phyloP scores from a whole-genome alignment of 2,329 filamentous ascomycete species.

The Myotisia sp. region DNA sequence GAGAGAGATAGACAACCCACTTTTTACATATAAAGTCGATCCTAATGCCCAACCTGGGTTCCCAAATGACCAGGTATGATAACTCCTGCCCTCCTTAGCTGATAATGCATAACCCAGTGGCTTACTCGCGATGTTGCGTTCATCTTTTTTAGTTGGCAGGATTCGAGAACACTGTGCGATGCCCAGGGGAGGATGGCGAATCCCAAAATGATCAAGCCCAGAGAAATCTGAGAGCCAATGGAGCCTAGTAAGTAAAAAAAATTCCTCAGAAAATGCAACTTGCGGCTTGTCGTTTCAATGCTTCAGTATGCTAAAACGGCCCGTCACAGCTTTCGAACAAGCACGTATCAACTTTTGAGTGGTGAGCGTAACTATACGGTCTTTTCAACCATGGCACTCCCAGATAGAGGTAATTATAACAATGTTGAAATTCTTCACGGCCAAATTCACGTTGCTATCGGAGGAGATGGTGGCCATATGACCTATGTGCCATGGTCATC shows the following conservation, averaged over 20 bases:
- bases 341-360: constrained; percentile 19
- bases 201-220: constrained; percentile 12
- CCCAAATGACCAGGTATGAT: constrained; percentile 12
- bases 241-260: constrained; percentile 15
- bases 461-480: constrained; percentile 50
- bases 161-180: constrained; percentile 10
- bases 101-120: background rate
- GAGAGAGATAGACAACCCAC: constrained; percentile 30
- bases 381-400: constrained; percentile 14
- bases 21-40: constrained; percentile 31
- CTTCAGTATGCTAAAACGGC: constrained; percentile 1
- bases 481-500: constrained; percentile 56
- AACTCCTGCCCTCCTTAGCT: background rate
- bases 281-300: background rate
- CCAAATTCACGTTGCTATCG: constrained; percentile 40
- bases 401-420: constrained; percentile 13
- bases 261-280: no score
- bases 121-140: background rate
- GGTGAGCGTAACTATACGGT: constrained; percentile 17
- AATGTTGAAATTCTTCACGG: constrained; percentile 35
- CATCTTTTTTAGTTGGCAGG: constrained; percentile 11
- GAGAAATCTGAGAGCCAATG: constrained; percentile 12
- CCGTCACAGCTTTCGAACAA: constrained; percentile 13
- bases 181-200: constrained; percentile 11
- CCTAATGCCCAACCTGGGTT: constrained; percentile 13